Evolutionary conservation across 73 alveolate species (phyloP), one percentile per base, ranked within the genome.

Genomic region (Paramecium primaurelia): DNA sequence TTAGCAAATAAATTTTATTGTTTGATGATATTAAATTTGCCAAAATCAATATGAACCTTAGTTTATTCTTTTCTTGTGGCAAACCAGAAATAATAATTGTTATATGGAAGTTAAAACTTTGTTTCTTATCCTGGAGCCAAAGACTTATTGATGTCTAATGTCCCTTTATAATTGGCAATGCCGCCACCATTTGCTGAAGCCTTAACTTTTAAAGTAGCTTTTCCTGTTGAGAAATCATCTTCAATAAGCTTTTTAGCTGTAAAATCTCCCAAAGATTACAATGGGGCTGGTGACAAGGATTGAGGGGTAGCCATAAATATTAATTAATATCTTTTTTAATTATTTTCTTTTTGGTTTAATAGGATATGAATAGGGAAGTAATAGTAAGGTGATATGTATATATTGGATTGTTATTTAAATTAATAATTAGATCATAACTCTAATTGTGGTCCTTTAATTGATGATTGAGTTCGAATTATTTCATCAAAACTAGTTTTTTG

Each of bases 161-260:
- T 32, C 28, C 77, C 91, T 47, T 80, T 80, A 68, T 42, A 80
- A 32, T 34, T 42, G 5, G 91, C 91, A 18, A 10, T 25, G 22
- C 91, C 91, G 3, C 34, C 22, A 80, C 34, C 58, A 25, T 18
- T 26, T 9, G 77, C 44, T 28, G 26, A 26, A 26, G 77, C 91
- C 51, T 80, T 80, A 32, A 44, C 71, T 42, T 80, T 80, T 3
- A 80, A 49, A 18, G 77, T 80, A 18, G 91, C 77, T 49, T 80
- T 80, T 25, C 91, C 91, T 14, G 73, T 47, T 45, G 91, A 80
- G 73, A 45, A 80, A 80, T 80, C 91, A 80, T 80, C 91, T 12
- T 42, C 71, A 25, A 80, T 9, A 16, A 80, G 28, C 77, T 80
- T 80, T 25, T 49, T 49, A 44, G 14, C 47, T 12, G 58, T 42